A percentile compares a stretch with the other conserved stretches of the same genome.
phyloP scores from a whole-genome alignment of 148 eudicot genomes.

The Gaultheria prostrata region DNA sequence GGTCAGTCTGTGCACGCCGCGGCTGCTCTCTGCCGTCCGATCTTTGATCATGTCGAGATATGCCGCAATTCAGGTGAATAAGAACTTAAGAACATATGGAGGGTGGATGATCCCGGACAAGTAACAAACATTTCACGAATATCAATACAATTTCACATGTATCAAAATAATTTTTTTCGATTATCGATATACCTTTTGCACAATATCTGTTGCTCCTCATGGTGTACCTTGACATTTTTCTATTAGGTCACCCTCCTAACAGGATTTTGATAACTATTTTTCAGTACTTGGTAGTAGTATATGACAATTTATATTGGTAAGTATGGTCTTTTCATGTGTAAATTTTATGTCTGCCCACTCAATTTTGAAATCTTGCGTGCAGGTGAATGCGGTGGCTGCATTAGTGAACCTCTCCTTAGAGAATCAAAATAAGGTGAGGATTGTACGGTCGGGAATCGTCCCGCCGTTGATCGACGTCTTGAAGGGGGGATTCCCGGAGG shows the following conservation, averaged over 20 bases:
- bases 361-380: constrained; percentile 20
- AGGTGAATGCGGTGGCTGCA: constrained; percentile 70
- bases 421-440: constrained; percentile 76
- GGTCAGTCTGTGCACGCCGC: constrained; percentile 52
- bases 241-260: too few species aligned
- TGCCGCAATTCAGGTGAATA: constrained; percentile 36
- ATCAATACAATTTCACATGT: too few species aligned
- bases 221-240: too few species aligned
- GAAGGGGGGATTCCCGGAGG: constrained; percentile 61
- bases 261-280: too few species aligned
- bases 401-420: constrained; percentile 78
- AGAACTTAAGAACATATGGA: too few species aligned
- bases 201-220: too few species aligned
- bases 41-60: constrained; percentile 57
- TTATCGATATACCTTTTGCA: too few species aligned
- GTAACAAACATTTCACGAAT: too few species aligned
- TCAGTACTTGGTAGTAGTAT: not conserved
- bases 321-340: not conserved
- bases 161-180: too few species aligned
- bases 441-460: constrained; percentile 74
- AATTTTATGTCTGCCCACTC: not conserved
- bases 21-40: constrained; percentile 52
- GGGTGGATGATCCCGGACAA: too few species aligned
- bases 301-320: not conserved
- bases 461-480: constrained; percentile 69